phyloP scores from a whole-genome alignment of 345 rosid genomes.

The Populus alba region DNA sequence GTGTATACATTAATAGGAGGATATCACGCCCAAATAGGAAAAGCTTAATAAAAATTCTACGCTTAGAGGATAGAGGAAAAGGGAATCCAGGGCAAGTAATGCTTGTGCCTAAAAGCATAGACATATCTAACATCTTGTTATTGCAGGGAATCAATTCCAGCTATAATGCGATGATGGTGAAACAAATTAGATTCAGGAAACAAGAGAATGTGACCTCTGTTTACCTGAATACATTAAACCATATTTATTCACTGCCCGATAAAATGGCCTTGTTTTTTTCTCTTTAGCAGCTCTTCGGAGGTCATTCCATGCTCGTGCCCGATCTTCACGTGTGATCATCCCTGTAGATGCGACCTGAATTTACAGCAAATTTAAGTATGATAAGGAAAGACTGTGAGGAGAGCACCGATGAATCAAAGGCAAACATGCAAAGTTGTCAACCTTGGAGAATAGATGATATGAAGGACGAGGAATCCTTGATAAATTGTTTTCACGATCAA shows the following conservation, averaged over 20 bases:
- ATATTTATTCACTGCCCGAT: slow-evolving; percentile 59
- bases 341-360: slow-evolving; percentile 68
- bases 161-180: background rate
- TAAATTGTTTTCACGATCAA: slow-evolving; percentile 70
- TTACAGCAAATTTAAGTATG: slow-evolving; percentile 1
- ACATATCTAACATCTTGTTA: no score
- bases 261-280: slow-evolving; percentile 67
- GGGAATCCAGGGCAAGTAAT: no score
- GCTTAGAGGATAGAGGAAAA: no score
- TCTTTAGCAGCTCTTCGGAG: slow-evolving; percentile 63
- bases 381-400: background rate
- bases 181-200: background rate
- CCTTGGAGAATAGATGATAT: slow-evolving; percentile 82
- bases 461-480: slow-evolving; percentile 77
- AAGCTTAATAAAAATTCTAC: no score
- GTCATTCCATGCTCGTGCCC: slow-evolving; percentile 67
- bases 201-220: background rate
- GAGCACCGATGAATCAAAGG: background rate
- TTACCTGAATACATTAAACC: slow-evolving; percentile 97
- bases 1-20: no score
- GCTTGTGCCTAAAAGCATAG: no score
- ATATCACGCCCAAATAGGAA: no score
- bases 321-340: slow-evolving; percentile 59
- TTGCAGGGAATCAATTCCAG: background rate
- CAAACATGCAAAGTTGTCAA: slow-evolving; percentile 6